Evolutionary conservation across 2,329 filamentous ascomycete genomes (phyloP).

Genomic region (Phialophora verrucosa): DNA sequence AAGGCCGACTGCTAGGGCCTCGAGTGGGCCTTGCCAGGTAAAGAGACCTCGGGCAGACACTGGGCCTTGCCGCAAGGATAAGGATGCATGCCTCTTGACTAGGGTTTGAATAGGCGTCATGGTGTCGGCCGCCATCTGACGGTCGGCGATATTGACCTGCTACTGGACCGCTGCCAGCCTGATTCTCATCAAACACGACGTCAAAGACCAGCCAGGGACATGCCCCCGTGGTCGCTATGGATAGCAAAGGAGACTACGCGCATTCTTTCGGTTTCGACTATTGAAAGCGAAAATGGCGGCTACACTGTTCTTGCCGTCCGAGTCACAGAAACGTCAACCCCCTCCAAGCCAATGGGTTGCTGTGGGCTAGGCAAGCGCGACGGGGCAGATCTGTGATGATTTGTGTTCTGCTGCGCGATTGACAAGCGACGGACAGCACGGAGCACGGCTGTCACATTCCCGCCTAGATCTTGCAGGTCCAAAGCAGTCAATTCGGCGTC

Average conservation of each 20-base stretch:
- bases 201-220: not conserved
- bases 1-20: constrained; percentile 6
- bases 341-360: not conserved
- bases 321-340: not conserved
- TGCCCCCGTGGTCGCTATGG: not conserved
- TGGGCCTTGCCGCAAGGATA: constrained; percentile 1
- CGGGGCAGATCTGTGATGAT: constrained; percentile 6
- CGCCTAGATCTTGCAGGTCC: constrained; percentile 6
- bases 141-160: too few relatives aligned
- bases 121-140: too few relatives aligned
- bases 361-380: not conserved
- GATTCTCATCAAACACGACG: constrained; percentile 6
- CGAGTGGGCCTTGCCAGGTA: not conserved
- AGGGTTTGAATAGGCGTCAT: not conserved
- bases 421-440: not conserved
- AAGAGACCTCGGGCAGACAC: constrained; percentile 3
- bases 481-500: constrained; percentile 11
- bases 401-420: constrained; percentile 5
- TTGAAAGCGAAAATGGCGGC: not conserved
- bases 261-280: not conserved
- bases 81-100: not conserved
- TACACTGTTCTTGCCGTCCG: not conserved
- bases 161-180: constrained; percentile 15
- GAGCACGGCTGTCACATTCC: not conserved
- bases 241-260: not conserved